Evolutionary conservation across 768 basidiomycete genomes (phyloP).

Genomic region (Russula vinacea): DNA sequence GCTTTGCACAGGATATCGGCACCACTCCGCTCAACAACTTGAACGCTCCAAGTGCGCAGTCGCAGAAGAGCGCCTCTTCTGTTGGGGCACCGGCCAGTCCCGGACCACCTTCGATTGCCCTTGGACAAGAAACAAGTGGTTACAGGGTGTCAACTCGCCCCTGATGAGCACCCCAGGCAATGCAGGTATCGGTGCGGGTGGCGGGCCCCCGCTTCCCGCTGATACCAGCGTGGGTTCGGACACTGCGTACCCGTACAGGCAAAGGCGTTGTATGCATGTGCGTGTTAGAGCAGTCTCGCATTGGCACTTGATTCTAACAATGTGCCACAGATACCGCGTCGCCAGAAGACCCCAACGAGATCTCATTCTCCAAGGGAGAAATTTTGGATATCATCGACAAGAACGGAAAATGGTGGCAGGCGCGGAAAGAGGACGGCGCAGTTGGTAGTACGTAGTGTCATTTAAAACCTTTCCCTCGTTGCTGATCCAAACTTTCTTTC

Average conservation of each 20-base stretch:
- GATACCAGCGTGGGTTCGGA: slow-evolving; percentile 38
- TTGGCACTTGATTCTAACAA: background rate
- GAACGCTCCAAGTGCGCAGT: slow-evolving; percentile 8
- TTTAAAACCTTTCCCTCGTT: slow-evolving; percentile 3
- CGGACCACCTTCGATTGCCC: slow-evolving; percentile 38
- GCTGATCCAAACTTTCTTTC: background rate
- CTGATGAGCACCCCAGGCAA: slow-evolving; percentile 58
- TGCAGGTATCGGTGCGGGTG: slow-evolving; percentile 59
- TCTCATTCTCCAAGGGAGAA: slow-evolving; percentile 91
- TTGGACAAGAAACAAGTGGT: slow-evolving; percentile 46
- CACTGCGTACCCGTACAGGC: slow-evolving; percentile 62
- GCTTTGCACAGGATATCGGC: slow-evolving; percentile 38
- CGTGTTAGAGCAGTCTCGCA: slow-evolving; percentile 12
- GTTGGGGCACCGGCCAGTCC: slow-evolving; percentile 18
- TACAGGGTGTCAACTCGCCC: slow-evolving; percentile 54
- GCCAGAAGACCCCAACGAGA: slow-evolving; percentile 92
- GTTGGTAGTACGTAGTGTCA: slow-evolving; percentile 64
- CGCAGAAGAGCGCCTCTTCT: slow-evolving; percentile 22
- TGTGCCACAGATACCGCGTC: slow-evolving; percentile 75
- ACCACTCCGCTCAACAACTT: slow-evolving; percentile 14
- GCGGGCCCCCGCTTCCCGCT: slow-evolving; percentile 34
- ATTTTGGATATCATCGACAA: slow-evolving; percentile 90
- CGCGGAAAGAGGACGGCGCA: slow-evolving; percentile 70
- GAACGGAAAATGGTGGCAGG: slow-evolving; percentile 93
- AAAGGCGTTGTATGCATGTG: slow-evolving; percentile 88